A percentile compares a stretch with the other conserved stretches of the same genome.
These are phyloP conservation scores for Trapa bicornis DNA, from an alignment of 345 rosid genomes.

Conservation along the genomic window DNA sequence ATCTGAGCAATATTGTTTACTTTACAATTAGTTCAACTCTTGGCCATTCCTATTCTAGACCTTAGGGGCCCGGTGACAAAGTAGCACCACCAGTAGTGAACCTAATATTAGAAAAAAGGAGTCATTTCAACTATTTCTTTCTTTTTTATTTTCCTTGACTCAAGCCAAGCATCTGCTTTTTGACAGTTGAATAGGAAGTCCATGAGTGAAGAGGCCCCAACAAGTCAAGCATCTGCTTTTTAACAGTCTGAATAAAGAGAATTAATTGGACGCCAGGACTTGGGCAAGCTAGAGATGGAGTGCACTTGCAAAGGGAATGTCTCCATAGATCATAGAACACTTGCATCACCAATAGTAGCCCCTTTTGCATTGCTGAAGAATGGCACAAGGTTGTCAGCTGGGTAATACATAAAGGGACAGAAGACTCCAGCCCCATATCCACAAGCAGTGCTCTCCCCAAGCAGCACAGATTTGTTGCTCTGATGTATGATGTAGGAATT, in stretches of 20 bases:
- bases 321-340: conserved; percentile 12
- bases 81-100: conserved; percentile 93
- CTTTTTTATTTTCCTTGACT: not conserved
- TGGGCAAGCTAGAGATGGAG: not conserved
- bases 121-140: not conserved
- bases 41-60: conserved; percentile 16
- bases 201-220: conserved; percentile 95
- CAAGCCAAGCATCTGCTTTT: too few relatives aligned
- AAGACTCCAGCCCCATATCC: conserved; percentile 89
- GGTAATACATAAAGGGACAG: conserved; percentile 85
- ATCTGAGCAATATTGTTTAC: not conserved
- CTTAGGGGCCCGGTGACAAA: conserved; percentile 41
- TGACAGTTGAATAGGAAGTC: conserved; percentile 78
- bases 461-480: conserved; percentile 81
- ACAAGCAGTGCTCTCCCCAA: conserved; percentile 88
- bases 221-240: conserved; percentile 52
- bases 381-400: conserved; percentile 92
- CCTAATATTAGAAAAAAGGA: conserved; percentile 26
- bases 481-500: conserved; percentile 75
- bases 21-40: not conserved
- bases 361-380: conserved; percentile 98
- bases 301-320: not conserved
- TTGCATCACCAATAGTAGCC: conserved; percentile 92
- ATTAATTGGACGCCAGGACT: not conserved
- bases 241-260: conserved; percentile 48